Percentiles rank a stretch among this genome's conserved stretches.
Evolutionary conservation across 2,329 filamentous ascomycete genomes (phyloP).

Genomic region (Calonectria pteridis): DNA sequence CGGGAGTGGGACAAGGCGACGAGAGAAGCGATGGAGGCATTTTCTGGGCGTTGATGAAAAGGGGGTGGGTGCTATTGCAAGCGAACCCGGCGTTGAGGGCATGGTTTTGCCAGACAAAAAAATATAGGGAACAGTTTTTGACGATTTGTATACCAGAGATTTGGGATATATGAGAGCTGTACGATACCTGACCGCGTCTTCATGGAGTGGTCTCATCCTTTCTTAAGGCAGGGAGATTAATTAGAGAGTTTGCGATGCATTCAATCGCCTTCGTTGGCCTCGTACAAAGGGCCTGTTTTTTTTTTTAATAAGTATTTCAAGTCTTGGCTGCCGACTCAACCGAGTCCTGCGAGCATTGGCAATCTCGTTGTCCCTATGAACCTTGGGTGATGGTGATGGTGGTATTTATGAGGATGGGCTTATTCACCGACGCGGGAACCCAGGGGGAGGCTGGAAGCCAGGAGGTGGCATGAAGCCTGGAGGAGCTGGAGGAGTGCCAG

Average conservation of each 20-base stretch:
- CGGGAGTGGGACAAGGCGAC: constrained; percentile 57
- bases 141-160: constrained; percentile 45
- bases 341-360: constrained; percentile 20
- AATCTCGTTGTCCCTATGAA: constrained; percentile 2
- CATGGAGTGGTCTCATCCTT: constrained; percentile 32
- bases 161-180: constrained; percentile 37
- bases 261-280: constrained; percentile 17
- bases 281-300: constrained; percentile 4
- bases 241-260: constrained; percentile 26
- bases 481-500: constrained; percentile 53
- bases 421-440: constrained; percentile 54
- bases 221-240: constrained; percentile 19
- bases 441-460: constrained; percentile 61
- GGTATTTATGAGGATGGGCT: constrained; percentile 16
- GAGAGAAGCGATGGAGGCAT: constrained; percentile 57
- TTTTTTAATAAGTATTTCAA: neutral
- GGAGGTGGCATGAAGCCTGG: constrained; percentile 57
- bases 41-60: constrained; percentile 48
- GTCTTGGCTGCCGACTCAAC: constrained; percentile 15
- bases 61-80: constrained; percentile 28
- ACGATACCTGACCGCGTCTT: constrained; percentile 43
- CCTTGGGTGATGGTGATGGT: constrained; percentile 17
- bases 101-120: constrained; percentile 37
- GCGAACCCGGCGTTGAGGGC: constrained; percentile 40
- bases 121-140: constrained; percentile 39